Evolutionary conservation across 1,284 basidiomycete species (phyloP), one percentile per base, ranked within the genome.

Genomic region (Tylopilus sp.): DNA sequence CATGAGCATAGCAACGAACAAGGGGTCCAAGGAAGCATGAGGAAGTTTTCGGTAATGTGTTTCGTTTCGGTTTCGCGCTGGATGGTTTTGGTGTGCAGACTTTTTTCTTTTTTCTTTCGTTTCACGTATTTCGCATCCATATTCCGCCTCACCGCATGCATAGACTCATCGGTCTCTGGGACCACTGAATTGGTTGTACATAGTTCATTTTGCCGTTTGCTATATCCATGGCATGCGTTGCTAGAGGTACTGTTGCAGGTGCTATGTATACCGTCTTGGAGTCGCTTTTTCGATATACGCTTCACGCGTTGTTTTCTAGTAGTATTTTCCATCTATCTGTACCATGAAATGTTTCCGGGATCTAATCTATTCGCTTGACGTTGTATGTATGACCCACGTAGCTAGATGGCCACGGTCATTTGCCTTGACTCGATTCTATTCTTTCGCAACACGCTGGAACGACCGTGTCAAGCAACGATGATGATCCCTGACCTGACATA

Each of bases 1-100:
- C 41, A 54, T 67, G 29, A 61, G 28, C 44, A 53, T 51, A 15
- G 34, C 59, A 39, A 53, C 49, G 36, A 56, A 41, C 52, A 66
- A 59, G 49, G 62, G 49, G 26, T 68, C 87, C 44, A 77, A 79
- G 60, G 74, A 80, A 46, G 77, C 75, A 77, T 86, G 61, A 46
- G 68, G 33, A 16, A 30, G 41, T 30, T 34, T 50, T 39, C 58
- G 53, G 44, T 52, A 41, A 51, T 23, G 41, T 52, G 46, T 49
- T 49, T 59, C 13, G 48, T 58, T 53, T 44, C 34, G 23, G 36
- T 18, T 39, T 43, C 19, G 30, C 37, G 37, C 31, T 39, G 30
- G 30, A 35, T 30, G 30, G 35, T 41, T 48, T 29, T 34, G 54
- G 36, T 48, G 38, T 43, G 52, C 34, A 37, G 30, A 21, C 33